Conservation (phyloP, 1,139 yeast species). For the Nematodospora anomalae region DNA sequence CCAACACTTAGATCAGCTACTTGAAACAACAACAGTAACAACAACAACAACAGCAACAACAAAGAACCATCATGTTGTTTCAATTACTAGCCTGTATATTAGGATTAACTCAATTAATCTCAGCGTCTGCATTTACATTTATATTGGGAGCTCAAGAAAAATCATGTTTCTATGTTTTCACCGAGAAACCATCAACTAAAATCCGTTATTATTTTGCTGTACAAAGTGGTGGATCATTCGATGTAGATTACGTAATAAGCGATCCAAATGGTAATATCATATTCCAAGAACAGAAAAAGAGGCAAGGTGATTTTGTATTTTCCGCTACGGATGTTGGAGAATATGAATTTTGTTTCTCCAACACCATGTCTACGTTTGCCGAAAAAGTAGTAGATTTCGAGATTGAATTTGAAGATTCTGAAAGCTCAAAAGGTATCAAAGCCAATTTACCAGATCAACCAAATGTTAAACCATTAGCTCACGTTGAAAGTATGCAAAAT, state of each 20-base stretch:
- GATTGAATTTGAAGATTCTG: conserved; percentile 58
- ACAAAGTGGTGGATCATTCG: conserved; percentile 86
- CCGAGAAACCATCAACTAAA: conserved; percentile 60
- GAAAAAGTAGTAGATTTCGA: conserved; percentile 91
- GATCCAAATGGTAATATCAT: conserved; percentile 66
- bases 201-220: conserved; percentile 89
- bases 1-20: background rate
- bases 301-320: conserved; percentile 85
- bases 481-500: conserved; percentile 58
- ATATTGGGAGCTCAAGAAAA: conserved; percentile 74
- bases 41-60: conserved; percentile 1
- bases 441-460: conserved; percentile 69
- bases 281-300: conserved; percentile 60
- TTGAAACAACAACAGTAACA: too few species aligned
- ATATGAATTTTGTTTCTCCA: conserved; percentile 88
- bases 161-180: conserved; percentile 77
- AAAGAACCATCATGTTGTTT: conserved; percentile 16
- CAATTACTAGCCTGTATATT: conserved; percentile 21
- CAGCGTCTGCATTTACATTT: conserved; percentile 71
- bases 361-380: conserved; percentile 82
- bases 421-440: conserved; percentile 34
- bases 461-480: conserved; percentile 56
- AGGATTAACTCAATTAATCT: conserved; percentile 27
- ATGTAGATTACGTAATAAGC: conserved; percentile 73
- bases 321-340: conserved; percentile 74